These are phyloP conservation scores for Thelonectria discophora DNA, from an alignment of 2,329 filamentous ascomycete species.

Conservation along the genomic window DNA sequence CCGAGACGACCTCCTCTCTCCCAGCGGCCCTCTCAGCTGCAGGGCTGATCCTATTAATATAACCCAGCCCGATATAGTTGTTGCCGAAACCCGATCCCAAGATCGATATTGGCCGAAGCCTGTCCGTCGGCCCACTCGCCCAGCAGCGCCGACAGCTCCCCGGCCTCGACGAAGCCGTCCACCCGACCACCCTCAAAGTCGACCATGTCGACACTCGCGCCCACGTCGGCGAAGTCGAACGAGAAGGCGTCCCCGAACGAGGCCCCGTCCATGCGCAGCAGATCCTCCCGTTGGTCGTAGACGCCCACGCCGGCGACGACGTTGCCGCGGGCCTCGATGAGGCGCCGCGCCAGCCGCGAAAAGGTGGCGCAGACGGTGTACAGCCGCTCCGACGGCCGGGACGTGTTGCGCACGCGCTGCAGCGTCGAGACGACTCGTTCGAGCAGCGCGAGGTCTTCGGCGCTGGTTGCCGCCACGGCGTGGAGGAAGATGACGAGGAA, in stretches of 20 bases:
- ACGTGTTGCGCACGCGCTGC: constrained; percentile 17
- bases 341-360: constrained; percentile 21
- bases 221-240: not conserved
- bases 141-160: not conserved
- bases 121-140: not conserved
- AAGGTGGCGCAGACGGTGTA: constrained; percentile 33
- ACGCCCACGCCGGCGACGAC: not conserved
- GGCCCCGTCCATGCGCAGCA: not conserved
- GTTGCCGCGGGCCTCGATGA: constrained; percentile 28
- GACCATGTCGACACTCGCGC: not conserved
- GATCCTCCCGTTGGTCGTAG: not conserved
- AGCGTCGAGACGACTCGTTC: constrained; percentile 30
- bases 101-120: no score
- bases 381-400: constrained; percentile 27
- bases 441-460: constrained; percentile 14
- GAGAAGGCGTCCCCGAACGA: not conserved
- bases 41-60: no score
- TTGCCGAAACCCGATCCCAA: no score
- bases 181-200: not conserved
- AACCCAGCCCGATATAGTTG: no score
- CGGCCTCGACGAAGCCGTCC: not conserved
- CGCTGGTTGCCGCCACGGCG: constrained; percentile 25
- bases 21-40: no score
- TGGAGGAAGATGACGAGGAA: constrained; percentile 36
- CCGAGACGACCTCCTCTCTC: no score